Base-by-base conservation (phyloP, 176 grass and related monocot species). In the Aegilops longissima region DNA sequence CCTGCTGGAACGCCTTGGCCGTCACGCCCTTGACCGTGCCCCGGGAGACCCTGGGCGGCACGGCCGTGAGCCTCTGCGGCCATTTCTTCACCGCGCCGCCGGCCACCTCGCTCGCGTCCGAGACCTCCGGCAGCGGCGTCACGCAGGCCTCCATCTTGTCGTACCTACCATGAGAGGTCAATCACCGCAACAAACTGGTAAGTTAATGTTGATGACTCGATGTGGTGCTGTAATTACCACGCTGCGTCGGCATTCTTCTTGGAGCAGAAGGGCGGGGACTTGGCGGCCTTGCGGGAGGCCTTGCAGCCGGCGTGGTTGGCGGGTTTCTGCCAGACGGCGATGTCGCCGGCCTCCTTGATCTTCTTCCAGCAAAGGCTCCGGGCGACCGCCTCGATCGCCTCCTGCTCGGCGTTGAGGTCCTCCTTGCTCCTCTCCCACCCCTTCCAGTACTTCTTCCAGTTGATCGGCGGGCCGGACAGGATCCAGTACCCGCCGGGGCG, bases 301-400 rank as follows among this genome's bases (percentile, higher is more conserved):
- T 92, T 95, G 94, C 97, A 99, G 76, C 6, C 21, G 61, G 77
- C 58, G 81, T 99, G 97, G 82, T 94, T 96, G 76, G 63, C 61
- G 8, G 92, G 97, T 74, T 99, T 99, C 84, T 91, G 97, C 97
- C 97, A 98, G 72, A 98, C 89, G 56, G 97, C 94, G 40, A 99
- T 89, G 88, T 99, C 97, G 74, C 97, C 88, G 6, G 84, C 80
- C 80, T 96, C 97, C 78, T 88, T 88, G 66, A 96, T 56, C 79
- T 96, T 99, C 45, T 88, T 99, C 97, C 97, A 99, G 89, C 97
- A 99, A 5, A 99, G 93, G 58, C 92, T 89, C 52, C 27, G 72
- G 27, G 92, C 89, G 1, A 93, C 82, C 20, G 84, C 87, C 77
- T 99, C 97, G 70, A 96, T 99, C 5, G 90, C 88, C 63, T 92